These are phyloP conservation scores for Phytophthora melonis DNA, from an alignment of 352 stramenopile species.

Conservation along the genomic window DNA sequence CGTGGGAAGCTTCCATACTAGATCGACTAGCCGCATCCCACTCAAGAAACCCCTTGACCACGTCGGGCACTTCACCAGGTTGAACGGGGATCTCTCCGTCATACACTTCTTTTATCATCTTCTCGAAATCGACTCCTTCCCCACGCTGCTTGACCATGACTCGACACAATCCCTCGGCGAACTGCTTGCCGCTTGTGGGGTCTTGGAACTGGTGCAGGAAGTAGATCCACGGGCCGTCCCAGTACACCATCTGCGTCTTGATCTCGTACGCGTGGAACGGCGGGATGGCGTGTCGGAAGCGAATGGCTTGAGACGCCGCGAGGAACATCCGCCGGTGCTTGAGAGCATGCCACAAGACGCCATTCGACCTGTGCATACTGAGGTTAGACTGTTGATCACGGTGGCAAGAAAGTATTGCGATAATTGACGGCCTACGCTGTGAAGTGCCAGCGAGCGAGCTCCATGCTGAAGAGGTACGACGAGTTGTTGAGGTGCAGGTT, in stretches of 20 bases:
- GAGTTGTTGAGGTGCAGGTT: conserved; percentile 91
- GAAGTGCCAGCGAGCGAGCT: conserved; percentile 90
- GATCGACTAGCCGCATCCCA: conserved; percentile 48
- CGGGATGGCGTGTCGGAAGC: conserved; percentile 58
- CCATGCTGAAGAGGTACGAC: conserved; percentile 85
- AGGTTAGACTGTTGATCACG: background rate
- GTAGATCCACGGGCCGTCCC: conserved; percentile 66
- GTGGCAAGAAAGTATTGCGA: background rate
- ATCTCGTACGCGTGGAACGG: conserved; percentile 69
- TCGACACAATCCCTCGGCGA: conserved; percentile 58
- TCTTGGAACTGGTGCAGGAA: conserved; percentile 74
- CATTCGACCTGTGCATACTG: conserved; percentile 33
- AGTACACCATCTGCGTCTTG: conserved; percentile 56
- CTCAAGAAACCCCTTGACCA: conserved; percentile 51
- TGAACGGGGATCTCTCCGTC: conserved; percentile 29
- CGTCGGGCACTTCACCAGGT: conserved; percentile 39
- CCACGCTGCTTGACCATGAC: conserved; percentile 40
- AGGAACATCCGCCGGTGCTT: conserved; percentile 73
- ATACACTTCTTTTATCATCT: conserved; percentile 44
- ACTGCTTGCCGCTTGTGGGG: conserved; percentile 55
- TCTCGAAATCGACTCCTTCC: conserved; percentile 31
- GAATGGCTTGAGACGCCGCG: conserved; percentile 66
- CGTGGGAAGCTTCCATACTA: conserved; percentile 45
- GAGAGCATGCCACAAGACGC: conserved; percentile 63
- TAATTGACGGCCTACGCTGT: conserved; percentile 53